Conservation (phyloP, 805 yeast genomes). For the Candida maesae region DNA sequence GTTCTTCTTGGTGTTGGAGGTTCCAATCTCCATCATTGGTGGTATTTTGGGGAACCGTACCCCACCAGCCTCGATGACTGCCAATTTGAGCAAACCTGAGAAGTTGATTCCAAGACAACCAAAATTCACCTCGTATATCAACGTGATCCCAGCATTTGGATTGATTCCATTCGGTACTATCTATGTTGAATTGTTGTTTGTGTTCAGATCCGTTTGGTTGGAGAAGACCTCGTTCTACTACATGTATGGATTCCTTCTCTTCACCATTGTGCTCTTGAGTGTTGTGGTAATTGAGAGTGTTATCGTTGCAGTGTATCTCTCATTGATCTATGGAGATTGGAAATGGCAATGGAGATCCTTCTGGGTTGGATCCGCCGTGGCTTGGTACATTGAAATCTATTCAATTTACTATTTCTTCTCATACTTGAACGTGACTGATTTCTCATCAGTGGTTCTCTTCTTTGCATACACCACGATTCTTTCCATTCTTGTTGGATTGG, state of each 20-base stretch:
- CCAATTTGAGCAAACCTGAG: slow-evolving; percentile 19
- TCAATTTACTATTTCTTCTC: slow-evolving; percentile 61
- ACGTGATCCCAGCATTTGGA: slow-evolving; percentile 52
- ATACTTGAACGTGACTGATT: slow-evolving; percentile 58
- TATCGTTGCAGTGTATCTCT: slow-evolving; percentile 61
- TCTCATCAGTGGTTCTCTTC: slow-evolving; percentile 63
- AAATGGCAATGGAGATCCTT: slow-evolving; percentile 87
- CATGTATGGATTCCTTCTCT: slow-evolving; percentile 72
- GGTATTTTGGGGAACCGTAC: slow-evolving; percentile 47
- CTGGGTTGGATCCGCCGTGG: slow-evolving; percentile 64
- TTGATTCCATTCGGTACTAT: slow-evolving; percentile 74
- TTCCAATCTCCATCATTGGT: slow-evolving; percentile 76
- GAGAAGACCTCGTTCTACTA: slow-evolving; percentile 76
- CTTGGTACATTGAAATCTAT: slow-evolving; percentile 65
- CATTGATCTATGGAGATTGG: slow-evolving; percentile 51
- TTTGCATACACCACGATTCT: slow-evolving; percentile 68
- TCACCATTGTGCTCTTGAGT: slow-evolving; percentile 54
- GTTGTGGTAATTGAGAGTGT: slow-evolving; percentile 69
- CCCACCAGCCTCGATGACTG: slow-evolving; percentile 14
- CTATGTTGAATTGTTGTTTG: slow-evolving; percentile 71
- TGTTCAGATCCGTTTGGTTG: slow-evolving; percentile 75
- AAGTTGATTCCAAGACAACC: slow-evolving; percentile 36
- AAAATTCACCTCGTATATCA: slow-evolving; percentile 17
- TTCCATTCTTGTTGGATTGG: slow-evolving; percentile 57
- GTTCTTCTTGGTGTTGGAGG: slow-evolving; percentile 59